phyloP scores from a whole-genome alignment of 352 stramenopile genomes.

The Phytophthora kernoviae region DNA sequence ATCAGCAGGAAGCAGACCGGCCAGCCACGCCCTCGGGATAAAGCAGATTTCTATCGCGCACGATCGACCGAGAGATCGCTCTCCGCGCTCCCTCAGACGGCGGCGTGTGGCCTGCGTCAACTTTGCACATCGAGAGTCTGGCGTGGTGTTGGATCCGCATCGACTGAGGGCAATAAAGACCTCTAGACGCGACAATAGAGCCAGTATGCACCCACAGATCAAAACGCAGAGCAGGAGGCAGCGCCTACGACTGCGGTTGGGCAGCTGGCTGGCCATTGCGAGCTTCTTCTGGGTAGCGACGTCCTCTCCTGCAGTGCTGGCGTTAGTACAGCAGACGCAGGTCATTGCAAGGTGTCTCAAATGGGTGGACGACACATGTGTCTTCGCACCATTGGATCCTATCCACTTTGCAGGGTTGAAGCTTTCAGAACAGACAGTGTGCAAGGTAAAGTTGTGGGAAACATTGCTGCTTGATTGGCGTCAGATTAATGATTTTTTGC shows the following conservation, averaged over 20 bases:
- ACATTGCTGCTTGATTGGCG: background rate
- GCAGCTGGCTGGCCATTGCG: conserved; percentile 10
- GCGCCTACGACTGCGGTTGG: conserved; percentile 3
- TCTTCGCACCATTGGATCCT: conserved; percentile 52
- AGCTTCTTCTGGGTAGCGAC: conserved; percentile 7
- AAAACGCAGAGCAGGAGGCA: background rate
- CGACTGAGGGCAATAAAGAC: no score
- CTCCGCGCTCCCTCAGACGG: background rate
- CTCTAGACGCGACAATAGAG: no score
- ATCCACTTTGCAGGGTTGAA: conserved; percentile 53
- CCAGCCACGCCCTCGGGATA: no score
- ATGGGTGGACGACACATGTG: conserved; percentile 60
- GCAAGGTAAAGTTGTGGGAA: conserved; percentile 50
- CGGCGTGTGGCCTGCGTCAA: no score
- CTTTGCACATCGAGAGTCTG: no score
- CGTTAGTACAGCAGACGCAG: conserved; percentile 64
- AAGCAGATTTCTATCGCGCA: background rate
- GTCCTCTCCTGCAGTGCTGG: conserved; percentile 4
- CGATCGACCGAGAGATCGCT: background rate
- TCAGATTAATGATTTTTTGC: background rate
- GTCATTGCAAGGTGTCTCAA: conserved; percentile 59
- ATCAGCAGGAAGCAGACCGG: background rate
- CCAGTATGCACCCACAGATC: background rate
- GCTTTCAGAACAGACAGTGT: conserved; percentile 68
- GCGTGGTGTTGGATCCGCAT: no score